Evolutionary conservation across 306 rosid genomes (phyloP).

Genomic region (Sicyos baderoa): DNA sequence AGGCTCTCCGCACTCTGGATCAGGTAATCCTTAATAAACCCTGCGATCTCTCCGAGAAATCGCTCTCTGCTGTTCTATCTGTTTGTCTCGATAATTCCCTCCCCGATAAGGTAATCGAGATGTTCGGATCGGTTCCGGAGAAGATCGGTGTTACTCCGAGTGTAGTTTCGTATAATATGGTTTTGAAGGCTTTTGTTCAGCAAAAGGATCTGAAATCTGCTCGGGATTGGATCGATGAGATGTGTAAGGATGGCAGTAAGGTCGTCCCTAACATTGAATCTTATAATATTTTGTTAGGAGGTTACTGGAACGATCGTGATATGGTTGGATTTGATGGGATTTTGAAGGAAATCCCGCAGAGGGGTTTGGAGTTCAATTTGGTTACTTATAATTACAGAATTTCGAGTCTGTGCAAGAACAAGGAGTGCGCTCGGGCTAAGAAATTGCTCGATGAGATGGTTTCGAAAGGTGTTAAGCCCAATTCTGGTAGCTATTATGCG

Average conservation of each 20-base stretch:
- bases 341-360: slow-evolving; percentile 15
- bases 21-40: slow-evolving; percentile 14
- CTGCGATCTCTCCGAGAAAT: slow-evolving; percentile 20
- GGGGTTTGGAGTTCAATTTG: slow-evolving; percentile 23
- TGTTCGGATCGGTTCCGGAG: slow-evolving; percentile 15
- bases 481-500: slow-evolving; percentile 13
- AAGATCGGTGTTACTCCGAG: slow-evolving; percentile 19
- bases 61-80: slow-evolving; percentile 22
- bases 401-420: slow-evolving; percentile 22
- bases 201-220: slow-evolving; percentile 20
- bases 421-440: slow-evolving; percentile 23
- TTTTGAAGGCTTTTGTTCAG: slow-evolving; percentile 19
- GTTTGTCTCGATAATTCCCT: slow-evolving; percentile 12
- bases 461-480: slow-evolving; percentile 20
- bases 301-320: slow-evolving; percentile 15
- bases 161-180: slow-evolving; percentile 16
- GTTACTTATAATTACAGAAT: slow-evolving; percentile 19
- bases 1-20: slow-evolving; percentile 13
- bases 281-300: slow-evolving; percentile 16
- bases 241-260: slow-evolving; percentile 18
- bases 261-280: slow-evolving; percentile 22
- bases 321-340: slow-evolving; percentile 16
- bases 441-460: slow-evolving; percentile 22
- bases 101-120: slow-evolving; percentile 16
- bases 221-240: slow-evolving; percentile 18